A percentile compares a stretch with the other conserved stretches of the same genome.
phyloP scores from a whole-genome alignment of 2,329 filamentous ascomycete genomes.

The Ophiostoma montium region DNA sequence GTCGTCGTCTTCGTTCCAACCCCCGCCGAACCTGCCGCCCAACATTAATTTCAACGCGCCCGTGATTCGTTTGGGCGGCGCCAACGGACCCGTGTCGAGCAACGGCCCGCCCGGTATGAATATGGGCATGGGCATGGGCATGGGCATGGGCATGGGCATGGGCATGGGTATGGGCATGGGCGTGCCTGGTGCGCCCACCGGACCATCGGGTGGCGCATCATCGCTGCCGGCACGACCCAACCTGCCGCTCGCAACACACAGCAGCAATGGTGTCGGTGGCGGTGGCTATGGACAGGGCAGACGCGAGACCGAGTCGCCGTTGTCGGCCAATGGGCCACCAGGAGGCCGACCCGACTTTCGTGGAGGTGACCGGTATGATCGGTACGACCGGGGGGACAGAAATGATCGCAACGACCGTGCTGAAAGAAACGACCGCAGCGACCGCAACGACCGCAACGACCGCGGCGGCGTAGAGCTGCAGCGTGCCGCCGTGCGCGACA shows the following conservation, averaged over 20 bases:
- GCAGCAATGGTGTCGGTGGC: slow-evolving; percentile 16
- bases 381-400: neutral
- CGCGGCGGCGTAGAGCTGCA: slow-evolving; percentile 47
- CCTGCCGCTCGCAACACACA: slow-evolving; percentile 35
- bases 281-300: slow-evolving; percentile 25
- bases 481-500: slow-evolving; percentile 52
- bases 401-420: neutral
- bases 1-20: slow-evolving; percentile 86
- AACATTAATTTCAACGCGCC: slow-evolving; percentile 98
- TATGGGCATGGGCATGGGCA: neutral
- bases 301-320: slow-evolving; percentile 28
- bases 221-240: slow-evolving; percentile 12
- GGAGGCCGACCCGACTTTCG: slow-evolving; percentile 14
- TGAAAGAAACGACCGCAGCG: neutral
- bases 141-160: too few species aligned
- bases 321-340: slow-evolving; percentile 19
- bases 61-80: slow-evolving; percentile 85
- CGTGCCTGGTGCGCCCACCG: neutral
- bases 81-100: slow-evolving; percentile 19
- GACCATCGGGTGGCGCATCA: slow-evolving; percentile 9
- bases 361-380: neutral
- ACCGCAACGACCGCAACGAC: slow-evolving; percentile 15
- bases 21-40: slow-evolving; percentile 80
- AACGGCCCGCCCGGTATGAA: neutral
- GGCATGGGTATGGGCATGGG: neutral